These are phyloP conservation scores for Colletotrichum sp. DNA, from an alignment of 2,329 filamentous ascomycete species.

Conservation along the genomic window DNA sequence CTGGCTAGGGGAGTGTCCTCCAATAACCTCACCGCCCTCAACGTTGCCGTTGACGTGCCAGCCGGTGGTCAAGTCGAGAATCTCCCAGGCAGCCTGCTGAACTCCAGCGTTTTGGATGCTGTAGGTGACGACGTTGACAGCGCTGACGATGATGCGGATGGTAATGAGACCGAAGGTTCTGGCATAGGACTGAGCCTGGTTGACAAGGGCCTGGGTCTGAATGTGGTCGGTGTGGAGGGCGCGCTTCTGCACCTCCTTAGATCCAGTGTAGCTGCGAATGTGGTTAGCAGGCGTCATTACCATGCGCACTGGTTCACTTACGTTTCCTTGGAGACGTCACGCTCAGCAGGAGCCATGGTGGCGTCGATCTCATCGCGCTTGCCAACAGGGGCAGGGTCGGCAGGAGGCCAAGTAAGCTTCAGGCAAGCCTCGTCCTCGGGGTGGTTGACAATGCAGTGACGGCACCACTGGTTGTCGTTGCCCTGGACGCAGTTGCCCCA, in stretches of 20 bases:
- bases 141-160: not conserved
- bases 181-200: not conserved
- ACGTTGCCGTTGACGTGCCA: not conserved
- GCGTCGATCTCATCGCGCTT: not conserved
- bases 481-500: not conserved
- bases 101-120: not conserved
- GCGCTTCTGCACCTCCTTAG: not conserved
- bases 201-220: not conserved
- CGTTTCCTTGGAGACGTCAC: not conserved
- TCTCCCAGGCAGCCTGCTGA: not conserved
- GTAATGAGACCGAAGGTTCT: not conserved
- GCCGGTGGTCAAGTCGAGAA: not conserved
- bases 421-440: not conserved
- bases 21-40: not conserved
- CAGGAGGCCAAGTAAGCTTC: not conserved
- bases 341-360: not conserved
- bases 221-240: not conserved
- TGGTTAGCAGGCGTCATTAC: not conserved
- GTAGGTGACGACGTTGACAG: not conserved
- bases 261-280: not conserved
- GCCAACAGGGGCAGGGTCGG: not conserved
- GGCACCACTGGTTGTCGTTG: not conserved
- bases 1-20: not conserved
- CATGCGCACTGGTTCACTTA: not conserved
- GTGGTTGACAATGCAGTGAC: not conserved